A percentile compares a stretch with the other conserved stretches of the same genome.
Conservation (phyloP, 1,284 basidiomycete species). For the Sphaerobolus stellatus region DNA sequence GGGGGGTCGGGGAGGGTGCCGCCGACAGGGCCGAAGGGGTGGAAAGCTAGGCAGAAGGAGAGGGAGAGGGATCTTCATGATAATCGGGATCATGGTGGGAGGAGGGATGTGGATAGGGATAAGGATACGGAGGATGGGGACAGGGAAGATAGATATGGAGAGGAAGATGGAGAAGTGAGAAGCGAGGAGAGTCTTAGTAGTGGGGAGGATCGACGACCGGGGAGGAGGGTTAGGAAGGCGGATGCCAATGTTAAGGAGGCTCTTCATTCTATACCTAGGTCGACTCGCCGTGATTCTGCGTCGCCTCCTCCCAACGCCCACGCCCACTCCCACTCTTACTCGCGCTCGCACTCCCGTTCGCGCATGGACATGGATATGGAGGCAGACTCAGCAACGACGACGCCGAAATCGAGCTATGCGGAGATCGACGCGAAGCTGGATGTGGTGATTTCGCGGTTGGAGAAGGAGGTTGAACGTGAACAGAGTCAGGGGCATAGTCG, state of each 20-base stretch:
- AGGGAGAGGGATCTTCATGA: no score
- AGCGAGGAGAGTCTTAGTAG: background rate
- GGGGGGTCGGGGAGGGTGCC: no score
- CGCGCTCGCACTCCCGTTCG: no score
- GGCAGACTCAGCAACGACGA: no score
- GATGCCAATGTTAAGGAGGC: background rate
- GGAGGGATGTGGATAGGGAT: slow-evolving; percentile 2
- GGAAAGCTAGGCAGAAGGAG: no score
- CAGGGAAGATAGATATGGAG: background rate
- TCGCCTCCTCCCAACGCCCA: background rate
- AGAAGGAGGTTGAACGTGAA: background rate
- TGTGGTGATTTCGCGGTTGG: background rate
- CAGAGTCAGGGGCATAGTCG: background rate
- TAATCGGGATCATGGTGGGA: no score
- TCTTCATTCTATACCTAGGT: background rate
- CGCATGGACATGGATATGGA: no score
- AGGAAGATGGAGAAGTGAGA: background rate
- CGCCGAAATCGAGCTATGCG: no score
- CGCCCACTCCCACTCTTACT: no score
- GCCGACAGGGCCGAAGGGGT: no score
- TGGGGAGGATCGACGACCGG: background rate
- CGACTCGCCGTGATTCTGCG: background rate
- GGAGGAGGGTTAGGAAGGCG: background rate
- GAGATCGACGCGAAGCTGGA: background rate
- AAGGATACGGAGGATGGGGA: background rate